Base-by-base conservation (phyloP, 306 rosid genomes). In the Elaeagnus macrophylla region DNA sequence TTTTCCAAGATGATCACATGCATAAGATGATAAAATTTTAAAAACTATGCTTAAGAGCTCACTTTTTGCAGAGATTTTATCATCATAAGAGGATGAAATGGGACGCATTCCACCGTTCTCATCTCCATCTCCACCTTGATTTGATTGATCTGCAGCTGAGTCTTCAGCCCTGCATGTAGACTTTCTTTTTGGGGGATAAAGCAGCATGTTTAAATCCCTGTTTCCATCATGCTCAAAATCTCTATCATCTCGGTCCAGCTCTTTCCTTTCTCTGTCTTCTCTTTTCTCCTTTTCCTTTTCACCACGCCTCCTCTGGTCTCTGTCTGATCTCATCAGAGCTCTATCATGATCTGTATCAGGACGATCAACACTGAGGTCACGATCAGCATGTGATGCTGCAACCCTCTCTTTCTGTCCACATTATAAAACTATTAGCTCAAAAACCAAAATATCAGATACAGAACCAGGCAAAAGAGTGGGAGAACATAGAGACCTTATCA, bases 261-360 rank as follows among this genome's bases (percentile, higher is more conserved):
- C 95, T 81, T 81, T 79, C 77, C 79, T 84, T 37, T 84, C 96
- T 74, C 84, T 74, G 53, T 86, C 97, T 47, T 91, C 97, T 67
- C 85, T 77, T 63, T 70, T 77, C 32, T 87, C 95, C 67, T 76
- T 89, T 61, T 85, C 97, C 71, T 84, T 93, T 61, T 93, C 99
- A n/a, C 76, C 62, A 7, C 77, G 94, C 72, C 81, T 79, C 64
- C 80, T 80, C 66, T 81, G 88, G 69, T 93, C 99, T 82, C 79
- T 91, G 59, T 86, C 96, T 40, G 14, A 63, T 67, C 80, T 82
- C 77, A 80, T 74, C 60, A 80, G 55, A 53, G 79, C 61, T 61
- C 83, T 72, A 59, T 82, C 96, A 54, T 82, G 83, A 64, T 87
- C 96, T 17, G 75, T 77, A 53, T 82, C 99, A 53, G 99, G 89